Evolutionary conservation across 495 filamentous ascomycete species (phyloP), one percentile per base, ranked within the genome.

Genomic region (Penicillium manginii): DNA sequence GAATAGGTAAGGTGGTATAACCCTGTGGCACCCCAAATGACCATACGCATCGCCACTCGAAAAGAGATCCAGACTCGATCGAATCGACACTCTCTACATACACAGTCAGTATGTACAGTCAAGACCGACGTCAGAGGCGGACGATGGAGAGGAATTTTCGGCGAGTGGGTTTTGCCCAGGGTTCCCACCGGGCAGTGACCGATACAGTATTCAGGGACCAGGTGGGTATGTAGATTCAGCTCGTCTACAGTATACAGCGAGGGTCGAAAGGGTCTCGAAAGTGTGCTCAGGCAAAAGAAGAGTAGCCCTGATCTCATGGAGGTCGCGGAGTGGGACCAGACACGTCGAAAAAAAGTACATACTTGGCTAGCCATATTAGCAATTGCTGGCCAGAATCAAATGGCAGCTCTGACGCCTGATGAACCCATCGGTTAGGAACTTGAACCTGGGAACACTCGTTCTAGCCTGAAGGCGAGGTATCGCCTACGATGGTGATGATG

Each of bases 111-210:
- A n/a, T n/a, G n/a, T n/a, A n/a, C n/a, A n/a, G n/a, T 52, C 51
- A 64, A 45, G 43, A 23, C 14, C 59, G 29, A 68, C 65, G 65
- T 68, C 65, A 72, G 62, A 66, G 64, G 64, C 62, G 40, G 49
- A 33, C 2, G 45, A 11, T 43, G 50, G 8, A 35, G 43, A 37
- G 35, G 47, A 52, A 52, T 45, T 52, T 58, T 51, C 39, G 35
- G 22, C 54, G 32, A 39, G 33, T 49, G 46, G 31, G 49, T 52
- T 35, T 35, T 37, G 15, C 35, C 35, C 35, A 37, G 35, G 11
- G 35, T 37, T 37, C 35, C 35, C 35, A 37, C 35, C 35, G 3
- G 35, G 49, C 31, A 49, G 22, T 17, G 46, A 49, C 21, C 21
- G n/a, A n/a, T n/a, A 47, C 35, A 23, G 45, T 47, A 35, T 47